Evolutionary conservation across 768 basidiomycete genomes (phyloP).

Genomic region (Saitozyma sp.): DNA sequence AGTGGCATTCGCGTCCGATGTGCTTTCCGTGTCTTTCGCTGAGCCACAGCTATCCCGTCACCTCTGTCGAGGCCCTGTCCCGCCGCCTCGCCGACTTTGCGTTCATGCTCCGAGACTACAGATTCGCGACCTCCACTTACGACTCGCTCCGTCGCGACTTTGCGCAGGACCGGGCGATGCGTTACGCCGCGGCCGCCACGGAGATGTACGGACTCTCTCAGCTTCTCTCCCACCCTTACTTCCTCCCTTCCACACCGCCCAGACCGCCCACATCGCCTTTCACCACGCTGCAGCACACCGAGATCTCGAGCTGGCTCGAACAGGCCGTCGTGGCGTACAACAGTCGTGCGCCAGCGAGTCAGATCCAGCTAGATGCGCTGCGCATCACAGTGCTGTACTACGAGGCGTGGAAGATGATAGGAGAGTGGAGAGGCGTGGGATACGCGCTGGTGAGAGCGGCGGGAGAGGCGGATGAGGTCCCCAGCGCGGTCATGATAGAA

Average conservation of each 20-base stretch:
- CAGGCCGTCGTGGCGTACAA: constrained; percentile 44
- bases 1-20: constrained; percentile 15
- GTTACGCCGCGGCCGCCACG: constrained; percentile 64
- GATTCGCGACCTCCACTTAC: constrained; percentile 78
- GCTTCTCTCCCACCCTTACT: constrained; percentile 54
- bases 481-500: constrained; percentile 55
- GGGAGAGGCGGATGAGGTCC: constrained; percentile 54
- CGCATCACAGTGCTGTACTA: constrained; percentile 51
- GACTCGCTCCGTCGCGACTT: constrained; percentile 79
- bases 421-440: constrained; percentile 44
- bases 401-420: constrained; percentile 47
- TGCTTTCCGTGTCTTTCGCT: background rate
- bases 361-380: constrained; percentile 49
- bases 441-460: constrained; percentile 47
- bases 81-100: constrained; percentile 94
- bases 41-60: constrained; percentile 48
- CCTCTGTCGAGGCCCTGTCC: constrained; percentile 47
- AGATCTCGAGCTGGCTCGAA: constrained; percentile 50
- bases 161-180: constrained; percentile 50
- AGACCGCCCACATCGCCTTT: constrained; percentile 19
- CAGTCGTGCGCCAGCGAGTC: constrained; percentile 22
- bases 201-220: constrained; percentile 65
- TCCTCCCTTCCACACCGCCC: constrained; percentile 37
- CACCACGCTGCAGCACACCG: constrained; percentile 43
- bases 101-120: constrained; percentile 86